A percentile compares a stretch with the other conserved stretches of the same genome.
Conservation (phyloP, 257 asterid species). For the Anisodus acutangulus region DNA sequence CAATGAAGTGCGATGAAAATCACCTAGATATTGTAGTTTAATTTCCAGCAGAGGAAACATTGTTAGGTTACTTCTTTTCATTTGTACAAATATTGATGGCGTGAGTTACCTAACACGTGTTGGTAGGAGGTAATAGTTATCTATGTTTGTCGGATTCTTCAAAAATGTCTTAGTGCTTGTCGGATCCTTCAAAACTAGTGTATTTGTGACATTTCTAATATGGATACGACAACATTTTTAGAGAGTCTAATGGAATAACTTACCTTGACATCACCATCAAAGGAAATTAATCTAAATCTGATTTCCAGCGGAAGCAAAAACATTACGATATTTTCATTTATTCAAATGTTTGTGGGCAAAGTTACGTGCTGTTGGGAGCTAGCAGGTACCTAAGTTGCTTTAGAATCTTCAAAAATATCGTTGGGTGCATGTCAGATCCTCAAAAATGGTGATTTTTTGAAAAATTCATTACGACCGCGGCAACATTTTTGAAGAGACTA, state of each 20-base stretch:
- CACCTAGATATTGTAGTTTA: neutral
- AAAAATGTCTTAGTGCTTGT: neutral
- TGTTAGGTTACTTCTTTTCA: neutral
- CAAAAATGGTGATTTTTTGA: neutral
- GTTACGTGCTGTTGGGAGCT: neutral
- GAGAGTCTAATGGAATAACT: neutral
- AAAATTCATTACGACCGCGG: neutral
- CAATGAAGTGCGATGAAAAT: neutral
- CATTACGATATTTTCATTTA: too few relatives aligned
- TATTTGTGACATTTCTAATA: neutral
- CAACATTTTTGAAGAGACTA: neutral
- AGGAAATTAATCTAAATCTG: neutral
- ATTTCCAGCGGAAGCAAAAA: too few relatives aligned
- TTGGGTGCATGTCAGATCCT: neutral
- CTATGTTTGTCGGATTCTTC: neutral
- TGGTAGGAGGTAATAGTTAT: too few relatives aligned
- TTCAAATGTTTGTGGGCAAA: neutral
- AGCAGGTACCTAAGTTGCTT: neutral
- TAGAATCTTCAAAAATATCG: neutral
- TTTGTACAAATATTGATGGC: neutral
- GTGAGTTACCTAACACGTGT: neutral
- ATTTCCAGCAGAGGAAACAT: neutral
- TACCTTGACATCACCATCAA: neutral
- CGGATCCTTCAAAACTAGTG: neutral
- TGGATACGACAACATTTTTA: neutral